A percentile compares a stretch with the other conserved stretches of the same genome.
phyloP scores from a whole-genome alignment of 306 rosid genomes.

The Boehmeria nivea region DNA sequence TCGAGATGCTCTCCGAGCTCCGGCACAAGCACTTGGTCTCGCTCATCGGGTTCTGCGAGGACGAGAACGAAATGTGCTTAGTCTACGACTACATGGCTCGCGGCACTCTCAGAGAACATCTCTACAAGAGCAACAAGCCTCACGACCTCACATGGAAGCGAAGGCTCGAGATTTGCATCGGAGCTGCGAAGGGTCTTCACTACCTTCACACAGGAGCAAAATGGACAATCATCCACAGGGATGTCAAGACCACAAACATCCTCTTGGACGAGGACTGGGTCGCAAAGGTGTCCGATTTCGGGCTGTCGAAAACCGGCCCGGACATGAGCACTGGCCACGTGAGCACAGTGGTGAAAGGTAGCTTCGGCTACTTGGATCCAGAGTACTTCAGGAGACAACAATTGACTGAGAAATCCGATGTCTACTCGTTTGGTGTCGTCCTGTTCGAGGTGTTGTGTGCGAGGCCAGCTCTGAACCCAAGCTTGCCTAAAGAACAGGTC shows the following conservation, averaged over 20 bases:
- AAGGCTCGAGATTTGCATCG: conserved; percentile 48
- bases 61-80: conserved; percentile 47
- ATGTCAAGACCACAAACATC: conserved; percentile 53
- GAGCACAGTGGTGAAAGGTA: conserved; percentile 52
- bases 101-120: conserved; percentile 44
- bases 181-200: conserved; percentile 57
- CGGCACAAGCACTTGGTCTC: conserved; percentile 51
- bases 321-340: conserved; percentile 41
- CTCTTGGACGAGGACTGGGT: conserved; percentile 53
- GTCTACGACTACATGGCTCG: conserved; percentile 45
- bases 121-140: conserved; percentile 43
- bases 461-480: conserved; percentile 48
- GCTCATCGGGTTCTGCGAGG: conserved; percentile 49
- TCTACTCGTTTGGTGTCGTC: conserved; percentile 52
- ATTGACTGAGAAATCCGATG: conserved; percentile 47
- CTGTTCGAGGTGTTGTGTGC: conserved; percentile 42
- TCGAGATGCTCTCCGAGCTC: conserved; percentile 53
- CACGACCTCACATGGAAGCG: conserved; percentile 40
- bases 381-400: conserved; percentile 49
- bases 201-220: conserved; percentile 54
- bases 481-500: conserved; percentile 45
- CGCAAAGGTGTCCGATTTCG: conserved; percentile 49
- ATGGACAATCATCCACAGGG: conserved; percentile 49
- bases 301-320: conserved; percentile 52
- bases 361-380: conserved; percentile 50